A percentile compares a stretch with the other conserved stretches of the same genome.
phyloP scores from a whole-genome alignment of 1,139 yeast species.

The Geotrichum macrosporum region DNA sequence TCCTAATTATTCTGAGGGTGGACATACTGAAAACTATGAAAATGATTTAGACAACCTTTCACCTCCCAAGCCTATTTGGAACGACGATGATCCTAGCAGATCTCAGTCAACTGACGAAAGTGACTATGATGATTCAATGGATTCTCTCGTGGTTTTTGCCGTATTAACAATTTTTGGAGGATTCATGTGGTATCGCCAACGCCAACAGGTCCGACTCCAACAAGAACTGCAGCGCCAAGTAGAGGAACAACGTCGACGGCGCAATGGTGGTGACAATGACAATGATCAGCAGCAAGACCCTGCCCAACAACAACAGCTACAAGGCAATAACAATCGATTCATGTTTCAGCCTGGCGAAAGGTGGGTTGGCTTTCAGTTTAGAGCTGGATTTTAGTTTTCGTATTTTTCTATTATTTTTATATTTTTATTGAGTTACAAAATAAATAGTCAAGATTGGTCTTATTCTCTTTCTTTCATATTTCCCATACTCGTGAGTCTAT shows the following conservation, averaged over 20 bases:
- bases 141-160: constrained; percentile 8
- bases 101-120: not conserved
- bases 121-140: constrained; percentile 3
- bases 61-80: not conserved
- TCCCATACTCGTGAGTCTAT: not conserved
- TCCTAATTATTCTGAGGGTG: not conserved
- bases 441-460: too few species aligned
- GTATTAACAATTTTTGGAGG: constrained; percentile 10
- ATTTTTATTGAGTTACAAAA: too few species aligned
- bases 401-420: not conserved
- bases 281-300: not conserved
- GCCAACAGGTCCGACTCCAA: constrained; percentile 7
- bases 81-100: constrained; percentile 3
- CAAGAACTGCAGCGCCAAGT: constrained; percentile 3
- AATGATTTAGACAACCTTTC: too few species aligned
- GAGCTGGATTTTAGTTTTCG: constrained; percentile 1
- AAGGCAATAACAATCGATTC: constrained; percentile 4
- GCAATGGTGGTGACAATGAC: not conserved
- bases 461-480: not conserved
- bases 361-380: constrained; percentile 5
- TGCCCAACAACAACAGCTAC: not conserved
- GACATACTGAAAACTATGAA: not conserved
- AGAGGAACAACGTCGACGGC: constrained; percentile 4
- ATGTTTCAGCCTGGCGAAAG: constrained; percentile 8
- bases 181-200: constrained; percentile 16